Evolutionary conservation across 495 filamentous ascomycete species (phyloP).

Genomic region (Niebla homalea): DNA sequence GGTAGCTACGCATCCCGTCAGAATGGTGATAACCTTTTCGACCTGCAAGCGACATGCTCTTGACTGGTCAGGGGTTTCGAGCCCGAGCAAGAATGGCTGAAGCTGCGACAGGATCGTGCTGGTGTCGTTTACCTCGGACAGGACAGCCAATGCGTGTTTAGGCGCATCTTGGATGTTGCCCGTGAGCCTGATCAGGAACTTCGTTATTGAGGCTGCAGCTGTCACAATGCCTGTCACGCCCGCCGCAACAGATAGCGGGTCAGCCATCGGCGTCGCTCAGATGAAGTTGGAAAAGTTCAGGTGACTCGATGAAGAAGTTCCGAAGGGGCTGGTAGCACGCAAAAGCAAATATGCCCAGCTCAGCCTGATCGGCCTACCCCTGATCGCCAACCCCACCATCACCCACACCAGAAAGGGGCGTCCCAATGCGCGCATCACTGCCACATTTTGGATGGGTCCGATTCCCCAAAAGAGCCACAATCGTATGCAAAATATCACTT

Average conservation of each 20-base stretch:
- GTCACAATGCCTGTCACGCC: slow-evolving; percentile 7
- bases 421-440: no score
- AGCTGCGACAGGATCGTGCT: not conserved
- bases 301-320: no score
- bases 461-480: no score
- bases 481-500: no score
- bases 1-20: slow-evolving; percentile 7
- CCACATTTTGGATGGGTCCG: no score
- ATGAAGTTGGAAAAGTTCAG: no score
- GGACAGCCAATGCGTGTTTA: not conserved
- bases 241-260: slow-evolving; percentile 8
- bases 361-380: no score
- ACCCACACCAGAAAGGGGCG: no score
- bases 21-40: slow-evolving; percentile 2
- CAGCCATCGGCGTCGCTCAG: slow-evolving; percentile 2
- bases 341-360: no score
- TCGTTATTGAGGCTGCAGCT: slow-evolving; percentile 6
- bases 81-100: slow-evolving; percentile 3
- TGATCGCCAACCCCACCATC: no score
- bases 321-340: no score
- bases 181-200: slow-evolving; percentile 4
- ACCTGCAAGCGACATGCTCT: slow-evolving; percentile 5
- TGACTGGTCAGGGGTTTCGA: not conserved
- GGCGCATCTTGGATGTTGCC: slow-evolving; percentile 4
- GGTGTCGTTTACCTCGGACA: slow-evolving; percentile 7